A percentile compares a stretch with the other conserved stretches of the same genome.
phyloP scores from a whole-genome alignment of 306 rosid species.

The Citrullus amarus region DNA sequence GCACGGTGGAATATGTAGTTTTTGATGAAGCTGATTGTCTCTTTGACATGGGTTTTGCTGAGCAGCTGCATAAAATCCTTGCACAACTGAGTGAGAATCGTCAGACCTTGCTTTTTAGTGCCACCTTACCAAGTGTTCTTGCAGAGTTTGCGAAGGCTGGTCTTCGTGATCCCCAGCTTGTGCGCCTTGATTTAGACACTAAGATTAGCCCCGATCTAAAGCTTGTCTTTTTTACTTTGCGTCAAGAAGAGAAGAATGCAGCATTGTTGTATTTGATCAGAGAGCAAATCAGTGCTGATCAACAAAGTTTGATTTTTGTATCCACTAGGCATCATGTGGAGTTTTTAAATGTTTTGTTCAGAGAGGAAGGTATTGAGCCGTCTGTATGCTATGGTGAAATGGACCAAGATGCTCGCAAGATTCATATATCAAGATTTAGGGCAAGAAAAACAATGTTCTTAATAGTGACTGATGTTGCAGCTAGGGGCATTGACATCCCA shows the following conservation, averaged over 20 bases:
- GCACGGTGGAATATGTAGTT: slow-evolving; percentile 77
- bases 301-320: slow-evolving; percentile 81
- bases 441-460: slow-evolving; percentile 76
- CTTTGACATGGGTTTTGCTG: slow-evolving; percentile 80
- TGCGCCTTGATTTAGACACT: slow-evolving; percentile 77
- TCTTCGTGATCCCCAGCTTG: slow-evolving; percentile 76
- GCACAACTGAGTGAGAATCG: slow-evolving; percentile 69
- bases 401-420: slow-evolving; percentile 98
- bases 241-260: slow-evolving; percentile 73
- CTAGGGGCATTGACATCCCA: slow-evolving; percentile 93
- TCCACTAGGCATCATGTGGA: slow-evolving; percentile 88
- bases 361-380: slow-evolving; percentile 71
- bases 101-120: slow-evolving; percentile 87
- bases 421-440: slow-evolving; percentile 73
- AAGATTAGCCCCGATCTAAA: slow-evolving; percentile 89
- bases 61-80: slow-evolving; percentile 78
- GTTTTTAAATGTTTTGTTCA: slow-evolving; percentile 60
- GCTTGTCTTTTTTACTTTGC: slow-evolving; percentile 56
- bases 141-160: slow-evolving; percentile 99
- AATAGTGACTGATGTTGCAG: slow-evolving; percentile 90
- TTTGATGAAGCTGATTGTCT: slow-evolving; percentile 87
- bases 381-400: slow-evolving; percentile 92
- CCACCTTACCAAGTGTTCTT: slow-evolving; percentile 81
- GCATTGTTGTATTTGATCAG: slow-evolving; percentile 69
- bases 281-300: slow-evolving; percentile 55